Conservation (phyloP, 805 yeast species). For the Lachancea nothofagi region DNA sequence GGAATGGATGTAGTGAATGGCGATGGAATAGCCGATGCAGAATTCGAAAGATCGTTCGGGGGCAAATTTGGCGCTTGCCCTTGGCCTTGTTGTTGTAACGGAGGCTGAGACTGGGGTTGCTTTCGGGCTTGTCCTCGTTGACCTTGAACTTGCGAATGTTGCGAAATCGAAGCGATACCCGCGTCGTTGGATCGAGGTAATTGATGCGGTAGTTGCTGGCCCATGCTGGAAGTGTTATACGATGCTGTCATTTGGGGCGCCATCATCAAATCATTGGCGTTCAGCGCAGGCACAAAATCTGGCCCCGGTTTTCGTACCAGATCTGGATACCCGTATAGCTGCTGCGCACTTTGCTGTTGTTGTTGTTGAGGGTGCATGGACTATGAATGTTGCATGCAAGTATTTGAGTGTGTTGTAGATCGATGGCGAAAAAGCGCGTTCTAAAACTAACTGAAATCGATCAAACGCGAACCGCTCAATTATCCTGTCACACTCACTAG, state of each 20-base stretch:
- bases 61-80: conserved; percentile 6
- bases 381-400: conserved; percentile 1
- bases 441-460: neutral
- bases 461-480: too few species aligned
- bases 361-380: conserved; percentile 7
- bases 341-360: conserved; percentile 6
- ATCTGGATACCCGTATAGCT: conserved; percentile 5
- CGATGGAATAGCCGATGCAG: conserved; percentile 9
- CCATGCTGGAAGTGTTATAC: conserved; percentile 3
- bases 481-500: too few species aligned
- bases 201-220: conserved; percentile 2
- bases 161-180: neutral
- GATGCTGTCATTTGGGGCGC: conserved; percentile 9
- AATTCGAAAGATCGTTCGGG: conserved; percentile 3
- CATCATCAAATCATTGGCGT: conserved; percentile 6
- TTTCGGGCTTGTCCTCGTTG: neutral
- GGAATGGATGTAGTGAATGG: conserved; percentile 7
- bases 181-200: too few species aligned
- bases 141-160: neutral
- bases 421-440: neutral
- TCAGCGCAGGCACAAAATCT: conserved; percentile 6
- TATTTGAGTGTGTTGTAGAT: neutral
- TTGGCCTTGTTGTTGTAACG: conserved; percentile 1
- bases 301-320: conserved; percentile 5
- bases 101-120: conserved; percentile 1